A percentile compares a stretch with the other conserved stretches of the same genome.
phyloP scores from a whole-genome alignment of 495 filamentous ascomycete genomes.

The Chaetomium tenue region DNA sequence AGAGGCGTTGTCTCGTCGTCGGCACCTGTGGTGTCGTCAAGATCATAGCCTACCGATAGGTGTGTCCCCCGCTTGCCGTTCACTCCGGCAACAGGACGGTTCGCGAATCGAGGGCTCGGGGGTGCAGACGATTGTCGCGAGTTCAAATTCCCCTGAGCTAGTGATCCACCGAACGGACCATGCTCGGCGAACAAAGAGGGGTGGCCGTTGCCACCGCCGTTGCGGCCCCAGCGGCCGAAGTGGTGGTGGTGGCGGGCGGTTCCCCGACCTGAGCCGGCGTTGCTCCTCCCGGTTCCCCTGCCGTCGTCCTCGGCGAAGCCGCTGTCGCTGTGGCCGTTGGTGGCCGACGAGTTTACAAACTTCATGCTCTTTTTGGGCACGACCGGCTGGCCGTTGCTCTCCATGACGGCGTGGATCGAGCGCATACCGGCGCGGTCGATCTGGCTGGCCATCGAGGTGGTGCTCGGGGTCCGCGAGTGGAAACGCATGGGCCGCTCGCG shows the following conservation, averaged over 20 bases:
- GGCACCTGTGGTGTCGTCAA: slow-evolving; percentile 61
- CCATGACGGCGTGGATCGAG: slow-evolving; percentile 56
- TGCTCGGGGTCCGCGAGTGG: slow-evolving; percentile 93
- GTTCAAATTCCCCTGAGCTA: slow-evolving; percentile 38
- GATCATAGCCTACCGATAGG: slow-evolving; percentile 50
- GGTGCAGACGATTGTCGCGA: slow-evolving; percentile 64
- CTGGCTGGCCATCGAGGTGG: slow-evolving; percentile 84
- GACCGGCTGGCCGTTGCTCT: slow-evolving; percentile 64
- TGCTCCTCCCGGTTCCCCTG: slow-evolving; percentile 56
- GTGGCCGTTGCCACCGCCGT: slow-evolving; percentile 57
- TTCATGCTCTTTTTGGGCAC: slow-evolving; percentile 94
- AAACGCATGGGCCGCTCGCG: slow-evolving; percentile 75
- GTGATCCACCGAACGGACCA: slow-evolving; percentile 56
- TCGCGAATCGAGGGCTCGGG: slow-evolving; percentile 47
- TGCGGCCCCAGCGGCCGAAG: slow-evolving; percentile 64
- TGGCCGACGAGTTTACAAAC: slow-evolving; percentile 81
- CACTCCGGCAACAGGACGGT: slow-evolving; percentile 25
- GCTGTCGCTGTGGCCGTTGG: slow-evolving; percentile 55
- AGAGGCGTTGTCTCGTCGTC: slow-evolving; percentile 91
- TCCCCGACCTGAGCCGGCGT: slow-evolving; percentile 61
- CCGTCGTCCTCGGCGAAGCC: slow-evolving; percentile 61
- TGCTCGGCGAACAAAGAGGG: slow-evolving; percentile 75
- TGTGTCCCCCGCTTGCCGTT: slow-evolving; percentile 31
- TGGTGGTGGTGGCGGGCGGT: slow-evolving; percentile 73
- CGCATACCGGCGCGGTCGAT: slow-evolving; percentile 66